phyloP scores from a whole-genome alignment of 768 basidiomycete genomes.

The Mrakia hoshinonis region DNA sequence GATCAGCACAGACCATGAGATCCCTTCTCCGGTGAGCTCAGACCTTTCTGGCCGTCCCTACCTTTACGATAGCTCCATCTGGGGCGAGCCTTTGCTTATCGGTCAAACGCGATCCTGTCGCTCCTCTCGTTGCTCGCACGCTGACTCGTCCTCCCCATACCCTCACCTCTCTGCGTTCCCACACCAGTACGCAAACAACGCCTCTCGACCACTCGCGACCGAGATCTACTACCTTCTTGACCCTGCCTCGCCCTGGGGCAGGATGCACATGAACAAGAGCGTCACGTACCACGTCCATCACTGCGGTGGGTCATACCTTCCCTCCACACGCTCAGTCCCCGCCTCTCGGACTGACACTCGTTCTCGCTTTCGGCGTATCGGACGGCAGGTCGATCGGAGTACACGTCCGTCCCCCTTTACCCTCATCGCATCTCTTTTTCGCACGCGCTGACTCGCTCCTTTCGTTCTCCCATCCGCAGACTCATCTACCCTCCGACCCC shows the following conservation, averaged over 20 bases:
- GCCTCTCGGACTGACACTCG: too few relatives aligned
- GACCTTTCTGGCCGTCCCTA: too few relatives aligned
- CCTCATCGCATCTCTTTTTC: too few relatives aligned
- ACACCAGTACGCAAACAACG: background rate
- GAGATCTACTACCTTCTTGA: constrained; percentile 24
- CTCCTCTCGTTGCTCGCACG: too few relatives aligned
- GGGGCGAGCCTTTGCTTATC: too few relatives aligned
- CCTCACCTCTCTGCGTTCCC: too few relatives aligned
- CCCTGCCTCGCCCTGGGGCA: constrained; percentile 6
- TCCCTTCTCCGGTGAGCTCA: constrained; percentile 3
- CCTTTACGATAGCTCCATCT: too few relatives aligned
- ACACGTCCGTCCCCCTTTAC: too few relatives aligned
- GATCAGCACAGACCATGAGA: background rate
- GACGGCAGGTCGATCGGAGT: constrained; percentile 14
- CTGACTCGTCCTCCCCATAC: background rate
- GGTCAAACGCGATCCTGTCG: too few relatives aligned
- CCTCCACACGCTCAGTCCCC: background rate
- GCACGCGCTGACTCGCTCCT: too few relatives aligned
- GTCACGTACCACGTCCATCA: constrained; percentile 20
- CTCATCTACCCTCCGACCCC: constrained; percentile 6
- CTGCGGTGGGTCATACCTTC: background rate
- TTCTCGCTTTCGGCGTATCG: too few relatives aligned
- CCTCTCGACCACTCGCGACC: constrained; percentile 2
- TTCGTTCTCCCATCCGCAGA: too few relatives aligned
- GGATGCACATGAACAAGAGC: background rate